A percentile compares a stretch with the other conserved stretches of the same genome.
phyloP scores from a whole-genome alignment of 306 rosid genomes.

The Fragaria vesca region DNA sequence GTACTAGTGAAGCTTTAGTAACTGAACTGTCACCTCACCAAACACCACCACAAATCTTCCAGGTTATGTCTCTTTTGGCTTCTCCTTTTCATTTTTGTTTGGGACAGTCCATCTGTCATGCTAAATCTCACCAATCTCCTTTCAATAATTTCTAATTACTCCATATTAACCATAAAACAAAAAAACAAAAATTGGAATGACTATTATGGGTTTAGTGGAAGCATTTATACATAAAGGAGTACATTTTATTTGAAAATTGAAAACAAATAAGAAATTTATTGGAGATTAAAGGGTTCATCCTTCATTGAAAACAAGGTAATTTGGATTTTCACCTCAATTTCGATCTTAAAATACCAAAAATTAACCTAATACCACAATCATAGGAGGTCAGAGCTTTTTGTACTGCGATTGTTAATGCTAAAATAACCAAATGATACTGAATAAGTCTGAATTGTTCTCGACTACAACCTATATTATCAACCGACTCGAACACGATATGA shows the following conservation, averaged over 20 bases:
- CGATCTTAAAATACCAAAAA: too few relatives aligned
- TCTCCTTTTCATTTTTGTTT: background rate
- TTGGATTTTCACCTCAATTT: too few relatives aligned
- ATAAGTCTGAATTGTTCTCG: too few relatives aligned
- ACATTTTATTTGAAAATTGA: background rate
- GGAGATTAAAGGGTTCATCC: background rate
- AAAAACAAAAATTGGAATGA: background rate
- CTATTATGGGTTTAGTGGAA: background rate
- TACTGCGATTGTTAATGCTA: too few relatives aligned
- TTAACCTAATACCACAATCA: too few relatives aligned
- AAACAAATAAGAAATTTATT: background rate
- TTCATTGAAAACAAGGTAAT: too few relatives aligned
- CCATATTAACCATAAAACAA: background rate
- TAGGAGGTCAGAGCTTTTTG: too few relatives aligned
- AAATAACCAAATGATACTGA: too few relatives aligned
- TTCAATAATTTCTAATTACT: background rate
- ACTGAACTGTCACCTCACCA: conserved; percentile 33
- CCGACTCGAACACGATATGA: too few relatives aligned
- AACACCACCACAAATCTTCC: conserved; percentile 22
- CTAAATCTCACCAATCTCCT: background rate
- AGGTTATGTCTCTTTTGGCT: background rate
- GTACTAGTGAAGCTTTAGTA: conserved; percentile 18
- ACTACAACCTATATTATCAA: too few relatives aligned
- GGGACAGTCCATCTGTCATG: conserved; percentile 9
- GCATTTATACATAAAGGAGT: background rate